Evolutionary conservation across 208 protist genomes (phyloP), one percentile per base, ranked within the genome.

Genomic region (Wallacemonas sp.): DNA sequence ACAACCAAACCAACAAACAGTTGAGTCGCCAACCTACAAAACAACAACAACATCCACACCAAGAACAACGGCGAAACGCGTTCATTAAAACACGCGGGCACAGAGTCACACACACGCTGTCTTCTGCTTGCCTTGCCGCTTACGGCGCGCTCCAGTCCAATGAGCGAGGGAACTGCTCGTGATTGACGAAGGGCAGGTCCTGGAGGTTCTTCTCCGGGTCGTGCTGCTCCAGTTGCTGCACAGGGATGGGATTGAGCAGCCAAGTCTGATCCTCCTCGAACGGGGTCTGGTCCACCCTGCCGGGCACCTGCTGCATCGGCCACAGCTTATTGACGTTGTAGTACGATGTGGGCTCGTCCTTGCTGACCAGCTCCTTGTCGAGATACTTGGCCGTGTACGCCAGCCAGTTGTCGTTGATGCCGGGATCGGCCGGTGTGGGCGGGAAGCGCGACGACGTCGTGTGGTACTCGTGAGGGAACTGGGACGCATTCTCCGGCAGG

Each of bases 261-360:
- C 91, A 96, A 26, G 91, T 94, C 59, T 96, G 91, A 63, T 96
- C 91, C 66, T 96, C 91, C 70, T 92, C 88, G 36, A 93, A 96
- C 12, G 88, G 91, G 20, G 88, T 96, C 59, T 94, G 86, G 48
- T 96, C 89, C 20, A 84, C 45, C 65, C 90, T 94, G 14, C 91
- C 91, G 22, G 91, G 88, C 16, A 94, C 77, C 61, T 94, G 88
- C 64, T 94, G 86, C 82, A 93, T 81, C 39, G 91, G 91, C 89
- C 91, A 94, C 46, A 91, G 46, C 55, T 88, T 86, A 52, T 96
- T 96, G 26, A 93, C 87, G 55, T 88, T 92, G 70, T 94, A 96
- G 18, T 81, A 65, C 18, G 84, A 78, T 22, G 70, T 46, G 0
- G 91, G 87, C 65, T 92, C 86, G 20, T 81, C 61, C 20, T 70